Evolutionary conservation across 2,329 filamentous ascomycete genomes (phyloP), one percentile per base, ranked within the genome.

Genomic region (Stromatinia cepivora): DNA sequence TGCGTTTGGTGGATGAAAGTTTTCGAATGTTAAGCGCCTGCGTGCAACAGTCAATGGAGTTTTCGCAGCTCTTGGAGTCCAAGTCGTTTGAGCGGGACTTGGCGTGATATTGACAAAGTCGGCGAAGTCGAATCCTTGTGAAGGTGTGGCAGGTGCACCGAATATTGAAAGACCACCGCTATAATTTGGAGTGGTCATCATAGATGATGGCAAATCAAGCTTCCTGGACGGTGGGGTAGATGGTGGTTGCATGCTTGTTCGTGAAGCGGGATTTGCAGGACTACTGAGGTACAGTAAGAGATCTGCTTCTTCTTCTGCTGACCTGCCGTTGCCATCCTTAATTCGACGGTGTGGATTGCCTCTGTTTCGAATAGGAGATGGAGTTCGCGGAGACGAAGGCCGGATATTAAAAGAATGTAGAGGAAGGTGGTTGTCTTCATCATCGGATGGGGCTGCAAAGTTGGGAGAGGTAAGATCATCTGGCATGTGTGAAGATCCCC

Each of bases 41-140:
- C 77, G 71, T 42, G 71, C 70, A 4, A 77, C 71, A 7, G 74
- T 74, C 17, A 74, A 67, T 8, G 77, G 76, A 10, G 77, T 78
- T 59, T 77, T 77, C 20, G 59, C 67, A 6, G 73, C 74, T 34
- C 74, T 66, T 22, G 77, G 77, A 36, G 76, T 79, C 92, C 93
- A 97, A 13, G 89, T 86, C 74, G 89, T 92, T 81, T 97, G 95
- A 36, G 93, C 95, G 28, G 95, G 95, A 77, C 93, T 97, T 0
- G 95, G 95, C 9, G 95, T 97, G 79, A 98, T 94, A 81, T 98
- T 97, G 78, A 98, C 90, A 81, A 97, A 99, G 78, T 99, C 95
- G 66, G 93, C 88, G 81, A 98, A 97, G 82, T 98, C 96, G 80
- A 98, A 96, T 61, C 80, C 82, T 77, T 94, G 91, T 22, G 90